These are phyloP conservation scores for Penicilliopsis zonata DNA, from an alignment of 495 filamentous ascomycete genomes.

Conservation along the genomic window DNA sequence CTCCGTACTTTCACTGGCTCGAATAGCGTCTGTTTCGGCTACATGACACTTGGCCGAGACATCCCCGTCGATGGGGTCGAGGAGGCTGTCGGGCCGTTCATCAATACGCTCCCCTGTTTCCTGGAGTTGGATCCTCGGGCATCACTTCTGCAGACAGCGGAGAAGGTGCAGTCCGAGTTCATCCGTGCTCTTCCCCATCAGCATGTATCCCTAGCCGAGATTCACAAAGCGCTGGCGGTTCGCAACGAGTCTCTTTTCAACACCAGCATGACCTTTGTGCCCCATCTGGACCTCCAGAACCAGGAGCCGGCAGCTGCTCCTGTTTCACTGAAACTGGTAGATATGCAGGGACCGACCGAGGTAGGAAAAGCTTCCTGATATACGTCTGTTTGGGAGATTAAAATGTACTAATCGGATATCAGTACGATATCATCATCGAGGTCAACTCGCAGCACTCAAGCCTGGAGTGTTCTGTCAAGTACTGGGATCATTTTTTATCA, in stretches of 20 bases:
- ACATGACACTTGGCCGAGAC: slow-evolving; percentile 15
- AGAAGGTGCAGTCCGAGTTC: slow-evolving; percentile 21
- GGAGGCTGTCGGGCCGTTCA: slow-evolving; percentile 21
- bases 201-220: slow-evolving; percentile 24
- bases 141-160: slow-evolving; percentile 15
- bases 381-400: too few relatives aligned
- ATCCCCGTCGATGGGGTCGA: slow-evolving; percentile 15
- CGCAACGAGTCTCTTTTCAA: slow-evolving; percentile 25
- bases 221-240: slow-evolving; percentile 26
- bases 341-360: too few relatives aligned
- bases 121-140: slow-evolving; percentile 4
- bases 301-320: too few relatives aligned
- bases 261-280: slow-evolving; percentile 16
- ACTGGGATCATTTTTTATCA: slow-evolving; percentile 22
- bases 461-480: slow-evolving; percentile 21
- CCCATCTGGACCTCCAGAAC: too few relatives aligned
- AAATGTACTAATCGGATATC: too few relatives aligned
- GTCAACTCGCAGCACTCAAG: slow-evolving; percentile 16
- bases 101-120: slow-evolving; percentile 22
- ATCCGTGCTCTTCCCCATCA: slow-evolving; percentile 22
- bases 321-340: too few relatives aligned
- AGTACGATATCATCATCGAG: slow-evolving; percentile 26
- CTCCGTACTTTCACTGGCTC: slow-evolving; percentile 22
- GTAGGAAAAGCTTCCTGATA: too few relatives aligned
- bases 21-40: slow-evolving; percentile 27